phyloP scores from a whole-genome alignment of 148 eudicot genomes.

The Fallopia convolvulus region DNA sequence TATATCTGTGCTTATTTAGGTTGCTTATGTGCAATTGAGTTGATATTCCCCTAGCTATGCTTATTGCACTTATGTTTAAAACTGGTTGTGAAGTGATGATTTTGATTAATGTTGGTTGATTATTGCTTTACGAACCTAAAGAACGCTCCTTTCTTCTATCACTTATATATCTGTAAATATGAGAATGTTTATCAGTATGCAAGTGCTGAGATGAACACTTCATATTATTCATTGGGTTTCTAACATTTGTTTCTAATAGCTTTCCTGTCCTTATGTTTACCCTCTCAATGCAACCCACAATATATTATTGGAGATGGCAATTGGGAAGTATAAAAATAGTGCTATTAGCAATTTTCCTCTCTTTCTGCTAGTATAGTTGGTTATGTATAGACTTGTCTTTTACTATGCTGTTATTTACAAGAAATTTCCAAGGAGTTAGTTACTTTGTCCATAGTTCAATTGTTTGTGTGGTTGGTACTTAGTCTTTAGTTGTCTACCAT shows the following conservation, averaged over 20 bases:
- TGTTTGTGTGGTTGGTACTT: neutral
- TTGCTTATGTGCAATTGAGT: neutral
- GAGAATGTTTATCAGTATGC: neutral
- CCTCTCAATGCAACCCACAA: neutral
- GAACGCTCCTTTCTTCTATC: no score
- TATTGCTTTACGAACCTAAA: no score
- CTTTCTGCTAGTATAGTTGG: neutral
- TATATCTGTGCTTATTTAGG: neutral
- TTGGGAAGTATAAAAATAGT: neutral
- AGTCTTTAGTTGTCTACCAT: neutral
- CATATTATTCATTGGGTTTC: neutral
- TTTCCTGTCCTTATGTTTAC: neutral
- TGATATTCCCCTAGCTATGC: neutral
- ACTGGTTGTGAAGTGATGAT: neutral
- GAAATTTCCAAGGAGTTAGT: neutral
- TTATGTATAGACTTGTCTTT: neutral
- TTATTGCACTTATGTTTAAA: neutral
- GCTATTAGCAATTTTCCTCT: neutral
- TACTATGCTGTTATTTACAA: neutral
- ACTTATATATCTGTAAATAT: neutral
- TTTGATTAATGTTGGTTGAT: no score
- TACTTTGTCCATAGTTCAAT: neutral
- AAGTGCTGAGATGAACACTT: neutral
- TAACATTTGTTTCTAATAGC: neutral
- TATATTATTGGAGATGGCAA: neutral